Conservation (phyloP, 768 basidiomycete species). For the Wakefieldia striispora region DNA sequence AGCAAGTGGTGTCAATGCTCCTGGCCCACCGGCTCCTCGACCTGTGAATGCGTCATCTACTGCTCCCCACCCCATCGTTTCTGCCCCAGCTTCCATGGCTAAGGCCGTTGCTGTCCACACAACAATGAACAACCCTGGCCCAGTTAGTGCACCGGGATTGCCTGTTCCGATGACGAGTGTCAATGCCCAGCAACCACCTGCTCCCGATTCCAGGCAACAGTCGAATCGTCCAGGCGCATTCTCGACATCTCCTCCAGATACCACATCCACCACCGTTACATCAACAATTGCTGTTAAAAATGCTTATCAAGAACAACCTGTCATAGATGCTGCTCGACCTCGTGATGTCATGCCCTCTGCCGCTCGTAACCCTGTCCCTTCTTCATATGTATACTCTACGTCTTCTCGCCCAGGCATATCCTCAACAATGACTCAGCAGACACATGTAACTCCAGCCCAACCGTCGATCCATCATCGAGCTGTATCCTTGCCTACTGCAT, state of each 20-base stretch:
- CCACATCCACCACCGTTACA: slow-evolving; percentile 4
- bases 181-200: slow-evolving; percentile 9
- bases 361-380: slow-evolving; percentile 18
- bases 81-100: slow-evolving; percentile 4
- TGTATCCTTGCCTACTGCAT: slow-evolving; percentile 34
- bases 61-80: not conserved
- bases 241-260: slow-evolving; percentile 16
- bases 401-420: slow-evolving; percentile 21
- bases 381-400: slow-evolving; percentile 23
- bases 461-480: slow-evolving; percentile 33
- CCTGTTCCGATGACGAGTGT: slow-evolving; percentile 1
- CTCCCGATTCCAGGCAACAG: slow-evolving; percentile 22
- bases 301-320: slow-evolving; percentile 19
- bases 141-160: slow-evolving; percentile 6
- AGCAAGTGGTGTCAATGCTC: slow-evolving; percentile 3
- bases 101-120: slow-evolving; percentile 6
- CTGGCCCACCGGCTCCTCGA: slow-evolving; percentile 10
- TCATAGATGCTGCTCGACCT: slow-evolving; percentile 19
- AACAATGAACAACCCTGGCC: slow-evolving; percentile 4
- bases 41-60: slow-evolving; percentile 3
- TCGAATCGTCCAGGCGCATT: slow-evolving; percentile 15
- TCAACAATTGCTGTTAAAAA: slow-evolving; percentile 18
- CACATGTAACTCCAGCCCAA: slow-evolving; percentile 22
- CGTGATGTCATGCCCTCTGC: slow-evolving; percentile 20
- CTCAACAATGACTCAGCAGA: slow-evolving; percentile 19